Conservation (phyloP, 2,329 filamentous ascomycete genomes). For the Graphilbum sp. region DNA sequence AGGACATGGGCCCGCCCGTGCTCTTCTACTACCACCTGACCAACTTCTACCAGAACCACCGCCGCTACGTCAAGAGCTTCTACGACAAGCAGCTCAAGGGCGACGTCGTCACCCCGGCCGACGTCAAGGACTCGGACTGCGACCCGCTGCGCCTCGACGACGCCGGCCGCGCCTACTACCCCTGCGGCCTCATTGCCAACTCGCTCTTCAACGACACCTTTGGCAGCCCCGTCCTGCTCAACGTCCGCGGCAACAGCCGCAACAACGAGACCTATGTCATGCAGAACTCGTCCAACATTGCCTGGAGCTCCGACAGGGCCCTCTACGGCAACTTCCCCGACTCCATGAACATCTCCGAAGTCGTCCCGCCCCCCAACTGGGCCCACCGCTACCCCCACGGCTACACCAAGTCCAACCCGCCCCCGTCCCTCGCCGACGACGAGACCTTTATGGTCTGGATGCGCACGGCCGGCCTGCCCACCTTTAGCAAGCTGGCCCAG, state of each 20-base stretch:
- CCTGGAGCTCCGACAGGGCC: slow-evolving; percentile 70
- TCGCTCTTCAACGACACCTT: slow-evolving; percentile 95
- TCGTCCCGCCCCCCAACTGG: slow-evolving; percentile 84
- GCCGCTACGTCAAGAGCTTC: slow-evolving; percentile 85
- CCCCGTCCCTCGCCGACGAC: slow-evolving; percentile 57
- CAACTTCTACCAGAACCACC: slow-evolving; percentile 98
- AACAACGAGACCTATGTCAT: slow-evolving; percentile 50
- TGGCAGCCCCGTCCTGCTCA: slow-evolving; percentile 43
- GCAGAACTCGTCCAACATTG: slow-evolving; percentile 58
- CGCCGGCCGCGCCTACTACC: slow-evolving; percentile 63
- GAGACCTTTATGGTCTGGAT: slow-evolving; percentile 97
- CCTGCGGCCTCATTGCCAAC: slow-evolving; percentile 91
- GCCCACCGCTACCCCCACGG: slow-evolving; percentile 47
- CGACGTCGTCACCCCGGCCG: slow-evolving; percentile 36
- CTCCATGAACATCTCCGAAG: slow-evolving; percentile 45
- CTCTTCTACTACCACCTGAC: slow-evolving; percentile 90
- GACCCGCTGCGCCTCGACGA: slow-evolving; percentile 46
- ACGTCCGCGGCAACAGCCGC: slow-evolving; percentile 23
- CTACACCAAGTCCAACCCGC: slow-evolving; percentile 47
- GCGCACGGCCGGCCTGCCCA: slow-evolving; percentile 84
- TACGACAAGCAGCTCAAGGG: slow-evolving; percentile 70
- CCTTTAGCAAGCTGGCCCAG: slow-evolving; percentile 84
- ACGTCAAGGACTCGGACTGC: slow-evolving; percentile 56
- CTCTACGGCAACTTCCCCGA: slow-evolving; percentile 50
- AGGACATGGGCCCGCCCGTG: slow-evolving; percentile 65